A percentile compares a stretch with the other conserved stretches of the same genome.
These are phyloP conservation scores for Asterochloris erici DNA, from an alignment of 139 green algal genomes.

Conservation along the genomic window DNA sequence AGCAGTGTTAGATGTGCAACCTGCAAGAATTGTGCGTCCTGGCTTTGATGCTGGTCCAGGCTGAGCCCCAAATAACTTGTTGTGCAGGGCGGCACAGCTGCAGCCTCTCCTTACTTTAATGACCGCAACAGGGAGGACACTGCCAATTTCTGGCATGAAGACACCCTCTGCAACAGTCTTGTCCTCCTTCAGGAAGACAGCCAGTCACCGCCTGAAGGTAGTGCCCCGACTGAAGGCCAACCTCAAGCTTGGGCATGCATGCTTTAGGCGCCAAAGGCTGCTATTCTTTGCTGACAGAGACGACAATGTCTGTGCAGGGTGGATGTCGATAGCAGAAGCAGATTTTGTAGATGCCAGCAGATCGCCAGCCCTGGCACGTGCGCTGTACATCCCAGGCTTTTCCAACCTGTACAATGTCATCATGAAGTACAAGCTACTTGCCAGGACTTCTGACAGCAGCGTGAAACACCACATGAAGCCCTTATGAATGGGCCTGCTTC, in stretches of 20 bases:
- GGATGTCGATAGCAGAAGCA: slow-evolving; percentile 22
- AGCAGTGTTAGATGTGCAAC: no score
- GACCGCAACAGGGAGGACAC: slow-evolving; percentile 42
- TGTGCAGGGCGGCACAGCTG: slow-evolving; percentile 45
- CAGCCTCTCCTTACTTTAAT: slow-evolving; percentile 58
- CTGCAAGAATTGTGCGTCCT: background rate
- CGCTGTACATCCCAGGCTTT: slow-evolving; percentile 51
- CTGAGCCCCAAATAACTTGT: background rate
- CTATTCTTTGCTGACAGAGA: no score
- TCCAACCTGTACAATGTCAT: slow-evolving; percentile 23
- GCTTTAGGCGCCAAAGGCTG: background rate
- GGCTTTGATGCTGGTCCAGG: background rate
- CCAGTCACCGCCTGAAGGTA: background rate
- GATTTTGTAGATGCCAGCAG: slow-evolving; percentile 33
- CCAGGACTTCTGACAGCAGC: background rate
- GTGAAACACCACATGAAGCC: background rate
- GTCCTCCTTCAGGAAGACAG: slow-evolving; percentile 22
- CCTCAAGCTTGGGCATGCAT: background rate
- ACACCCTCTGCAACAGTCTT: slow-evolving; percentile 32
- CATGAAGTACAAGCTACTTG: slow-evolving; percentile 36
- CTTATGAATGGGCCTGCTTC: background rate
- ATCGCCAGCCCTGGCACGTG: slow-evolving; percentile 34
- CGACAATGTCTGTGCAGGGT: slow-evolving; percentile 5
- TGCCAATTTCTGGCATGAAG: slow-evolving; percentile 31
- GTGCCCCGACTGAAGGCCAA: background rate